A percentile compares a stretch with the other conserved stretches of the same genome.
Conservation (phyloP, 306 rosid species). For the Castanea mollissima region DNA sequence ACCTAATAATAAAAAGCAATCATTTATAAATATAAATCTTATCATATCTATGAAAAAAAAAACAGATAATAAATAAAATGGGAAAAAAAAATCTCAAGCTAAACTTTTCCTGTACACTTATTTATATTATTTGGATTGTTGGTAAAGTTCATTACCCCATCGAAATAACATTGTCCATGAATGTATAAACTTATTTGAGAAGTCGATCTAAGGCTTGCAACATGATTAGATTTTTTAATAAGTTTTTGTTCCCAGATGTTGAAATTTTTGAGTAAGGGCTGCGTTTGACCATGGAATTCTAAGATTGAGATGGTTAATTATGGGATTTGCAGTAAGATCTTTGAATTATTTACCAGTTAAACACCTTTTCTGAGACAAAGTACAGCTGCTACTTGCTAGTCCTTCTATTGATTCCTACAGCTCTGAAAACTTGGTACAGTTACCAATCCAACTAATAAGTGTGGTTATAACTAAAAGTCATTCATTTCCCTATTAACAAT, state of each 20-base stretch:
- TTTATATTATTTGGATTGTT: not conserved
- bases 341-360: not conserved
- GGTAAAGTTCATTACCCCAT: not conserved
- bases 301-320: not conserved
- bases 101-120: too few species aligned
- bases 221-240: not conserved
- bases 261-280: not conserved
- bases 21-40: too few species aligned
- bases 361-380: not conserved
- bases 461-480: conserved; percentile 2
- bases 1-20: too few species aligned
- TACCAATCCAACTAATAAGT: not conserved
- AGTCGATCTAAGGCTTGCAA: not conserved
- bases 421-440: not conserved
- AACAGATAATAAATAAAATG: too few species aligned
- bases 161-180: not conserved
- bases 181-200: not conserved
- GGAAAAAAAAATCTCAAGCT: too few species aligned
- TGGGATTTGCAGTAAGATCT: not conserved
- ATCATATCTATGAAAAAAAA: too few species aligned
- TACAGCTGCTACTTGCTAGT: not conserved
- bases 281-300: not conserved
- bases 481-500: not conserved
- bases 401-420: not conserved
- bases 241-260: not conserved